Percentiles rank a stretch among this genome's conserved stretches.
Evolutionary conservation across 2,329 filamentous ascomycete species (phyloP).

Genomic region (Verticillium nonalfalfae): DNA sequence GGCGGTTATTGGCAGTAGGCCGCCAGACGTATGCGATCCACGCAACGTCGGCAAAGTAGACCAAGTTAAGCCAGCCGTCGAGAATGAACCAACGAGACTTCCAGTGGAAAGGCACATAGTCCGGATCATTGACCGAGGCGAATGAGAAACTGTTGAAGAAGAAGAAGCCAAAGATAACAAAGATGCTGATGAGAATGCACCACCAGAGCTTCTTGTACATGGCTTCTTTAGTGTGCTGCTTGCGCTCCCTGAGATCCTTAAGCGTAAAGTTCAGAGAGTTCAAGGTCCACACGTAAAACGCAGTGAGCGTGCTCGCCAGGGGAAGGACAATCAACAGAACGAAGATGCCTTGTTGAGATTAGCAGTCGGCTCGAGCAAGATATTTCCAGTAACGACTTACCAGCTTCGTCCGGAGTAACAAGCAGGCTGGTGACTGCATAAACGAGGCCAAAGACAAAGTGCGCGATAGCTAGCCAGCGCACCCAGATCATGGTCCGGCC

Average conservation of each 20-base stretch:
- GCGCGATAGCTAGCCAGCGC: slow-evolving; percentile 80
- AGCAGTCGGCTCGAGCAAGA: neutral
- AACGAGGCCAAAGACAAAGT: slow-evolving; percentile 91
- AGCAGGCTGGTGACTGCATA: slow-evolving; percentile 88
- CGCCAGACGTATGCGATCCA: slow-evolving; percentile 96
- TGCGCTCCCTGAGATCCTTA: slow-evolving; percentile 91
- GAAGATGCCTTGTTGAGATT: slow-evolving; percentile 56
- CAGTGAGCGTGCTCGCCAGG: slow-evolving; percentile 83
- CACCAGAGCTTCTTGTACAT: slow-evolving; percentile 99
- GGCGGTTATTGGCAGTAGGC: slow-evolving; percentile 90
- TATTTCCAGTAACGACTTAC: slow-evolving; percentile 28
- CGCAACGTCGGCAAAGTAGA: slow-evolving; percentile 88
- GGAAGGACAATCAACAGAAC: slow-evolving; percentile 91
- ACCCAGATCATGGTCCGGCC: slow-evolving; percentile 94
- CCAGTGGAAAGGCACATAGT: slow-evolving; percentile 96
- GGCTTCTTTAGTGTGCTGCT: slow-evolving; percentile 83
- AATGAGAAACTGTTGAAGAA: slow-evolving; percentile 98
- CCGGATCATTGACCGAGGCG: slow-evolving; percentile 73
- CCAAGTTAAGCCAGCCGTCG: slow-evolving; percentile 94
- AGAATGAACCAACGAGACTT: slow-evolving; percentile 96
- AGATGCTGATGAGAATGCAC: slow-evolving; percentile 86
- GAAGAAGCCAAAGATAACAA: slow-evolving; percentile 97
- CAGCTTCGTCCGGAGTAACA: slow-evolving; percentile 80
- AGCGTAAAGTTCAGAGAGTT: slow-evolving; percentile 93
- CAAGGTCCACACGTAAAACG: slow-evolving; percentile 97